Percentiles rank a stretch among this genome's conserved stretches.
Evolutionary conservation across 768 basidiomycete species (phyloP).

Genomic region (Vararia minispora): DNA sequence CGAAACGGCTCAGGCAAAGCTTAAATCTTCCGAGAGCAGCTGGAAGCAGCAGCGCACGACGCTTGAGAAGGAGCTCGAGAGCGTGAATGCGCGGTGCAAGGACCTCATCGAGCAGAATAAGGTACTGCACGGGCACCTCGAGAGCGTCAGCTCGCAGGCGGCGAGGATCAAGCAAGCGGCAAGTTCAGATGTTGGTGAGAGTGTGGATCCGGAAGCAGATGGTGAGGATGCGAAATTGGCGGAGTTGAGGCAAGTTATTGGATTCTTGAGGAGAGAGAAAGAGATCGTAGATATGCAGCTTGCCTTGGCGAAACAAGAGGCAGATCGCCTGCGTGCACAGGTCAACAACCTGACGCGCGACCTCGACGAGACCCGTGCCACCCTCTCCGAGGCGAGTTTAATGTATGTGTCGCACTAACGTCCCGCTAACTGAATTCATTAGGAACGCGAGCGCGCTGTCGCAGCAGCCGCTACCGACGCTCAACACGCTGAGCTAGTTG

Average conservation of each 20-base stretch:
- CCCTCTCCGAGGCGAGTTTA: conserved; percentile 54
- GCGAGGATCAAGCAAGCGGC: conserved; percentile 68
- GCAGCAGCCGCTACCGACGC: conserved; percentile 60
- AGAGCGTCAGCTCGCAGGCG: conserved; percentile 74
- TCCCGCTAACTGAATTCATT: conserved; percentile 3
- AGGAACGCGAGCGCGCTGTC: conserved; percentile 78
- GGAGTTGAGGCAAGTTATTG: conserved; percentile 68
- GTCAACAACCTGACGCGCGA: conserved; percentile 61
- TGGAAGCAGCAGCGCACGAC: conserved; percentile 74
- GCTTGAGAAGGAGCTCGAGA: conserved; percentile 66
- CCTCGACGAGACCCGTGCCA: conserved; percentile 57
- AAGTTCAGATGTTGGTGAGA: conserved; percentile 32
- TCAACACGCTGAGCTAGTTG: conserved; percentile 76
- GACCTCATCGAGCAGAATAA: conserved; percentile 69
- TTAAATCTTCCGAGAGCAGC: conserved; percentile 59
- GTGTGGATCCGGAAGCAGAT: conserved; percentile 34
- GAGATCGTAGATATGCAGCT: conserved; percentile 85
- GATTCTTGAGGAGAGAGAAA: conserved; percentile 82
- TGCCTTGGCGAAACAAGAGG: conserved; percentile 73
- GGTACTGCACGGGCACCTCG: conserved; percentile 73
- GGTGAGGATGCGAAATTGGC: conserved; percentile 54
- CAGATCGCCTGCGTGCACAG: conserved; percentile 58
- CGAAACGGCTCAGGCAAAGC: conserved; percentile 67
- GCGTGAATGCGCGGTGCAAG: conserved; percentile 63
- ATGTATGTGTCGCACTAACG: neutral